phyloP scores from a whole-genome alignment of 208 protist genomes.

The Tritrichomonas foetus region DNA sequence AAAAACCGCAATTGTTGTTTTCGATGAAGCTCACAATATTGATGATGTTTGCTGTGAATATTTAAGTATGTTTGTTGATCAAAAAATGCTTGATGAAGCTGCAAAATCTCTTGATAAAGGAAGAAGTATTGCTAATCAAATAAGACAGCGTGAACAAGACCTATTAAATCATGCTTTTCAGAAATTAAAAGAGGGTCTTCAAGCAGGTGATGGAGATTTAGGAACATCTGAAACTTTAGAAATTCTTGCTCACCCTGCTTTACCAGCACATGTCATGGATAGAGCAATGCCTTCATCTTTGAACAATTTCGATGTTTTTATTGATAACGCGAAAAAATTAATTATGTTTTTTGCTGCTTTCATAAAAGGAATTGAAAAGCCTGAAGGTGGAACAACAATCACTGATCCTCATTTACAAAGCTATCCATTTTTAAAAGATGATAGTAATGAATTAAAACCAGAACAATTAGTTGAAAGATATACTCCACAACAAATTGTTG shows the following conservation, averaged over 20 bases:
- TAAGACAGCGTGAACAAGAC: constrained; percentile 7
- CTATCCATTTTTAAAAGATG: no score
- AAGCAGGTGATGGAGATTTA: not conserved
- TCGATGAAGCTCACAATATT: constrained; percentile 99
- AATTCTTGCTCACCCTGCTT: not conserved
- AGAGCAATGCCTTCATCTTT: constrained; percentile 13
- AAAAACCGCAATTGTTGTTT: constrained; percentile 90
- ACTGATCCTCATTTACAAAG: not conserved
- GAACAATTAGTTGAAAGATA: not conserved
- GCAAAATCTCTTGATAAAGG: not conserved
- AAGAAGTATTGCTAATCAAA: not conserved
- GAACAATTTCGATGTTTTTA: not conserved
- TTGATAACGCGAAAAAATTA: not conserved
- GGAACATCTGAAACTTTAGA: not conserved
- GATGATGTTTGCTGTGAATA: constrained; percentile 97
- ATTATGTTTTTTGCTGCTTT: not conserved
- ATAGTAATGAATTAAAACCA: not conserved
- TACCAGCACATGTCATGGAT: not conserved
- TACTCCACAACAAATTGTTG: not conserved
- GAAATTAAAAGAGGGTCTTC: not conserved
- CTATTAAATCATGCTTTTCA: constrained; percentile 19
- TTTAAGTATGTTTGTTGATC: constrained; percentile 86
- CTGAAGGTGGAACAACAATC: not conserved
- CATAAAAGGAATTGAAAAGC: not conserved
- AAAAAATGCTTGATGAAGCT: constrained; percentile 66